A percentile compares a stretch with the other conserved stretches of the same genome.
Conservation (phyloP, 805 yeast species). For the Myxozyma melibiosi region DNA sequence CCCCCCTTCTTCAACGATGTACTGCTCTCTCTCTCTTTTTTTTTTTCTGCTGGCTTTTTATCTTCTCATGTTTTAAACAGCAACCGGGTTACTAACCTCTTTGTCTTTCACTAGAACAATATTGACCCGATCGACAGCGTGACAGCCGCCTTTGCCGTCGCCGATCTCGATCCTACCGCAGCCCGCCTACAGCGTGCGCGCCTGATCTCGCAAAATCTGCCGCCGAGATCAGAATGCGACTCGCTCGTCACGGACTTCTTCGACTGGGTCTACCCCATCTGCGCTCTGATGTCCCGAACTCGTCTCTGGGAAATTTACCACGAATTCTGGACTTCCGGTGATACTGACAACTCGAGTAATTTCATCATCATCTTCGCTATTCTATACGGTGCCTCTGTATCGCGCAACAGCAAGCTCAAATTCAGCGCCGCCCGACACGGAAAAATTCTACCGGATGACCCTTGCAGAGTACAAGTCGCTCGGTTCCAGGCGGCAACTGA, state of each 20-base stretch:
- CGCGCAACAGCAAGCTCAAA: constrained; percentile 7
- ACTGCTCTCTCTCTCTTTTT: background rate
- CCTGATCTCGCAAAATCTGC: constrained; percentile 3
- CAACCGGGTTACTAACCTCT: too few relatives aligned
- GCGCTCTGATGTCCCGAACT: constrained; percentile 9
- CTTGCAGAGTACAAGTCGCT: background rate
- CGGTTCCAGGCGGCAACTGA: background rate
- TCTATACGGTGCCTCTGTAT: constrained; percentile 15
- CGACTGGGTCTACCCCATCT: constrained; percentile 20
- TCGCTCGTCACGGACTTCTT: constrained; percentile 12
- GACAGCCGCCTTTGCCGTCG: background rate
- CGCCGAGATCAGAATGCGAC: constrained; percentile 13
- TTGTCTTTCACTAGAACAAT: too few relatives aligned
- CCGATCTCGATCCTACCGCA: background rate
- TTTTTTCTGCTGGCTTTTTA: too few relatives aligned
- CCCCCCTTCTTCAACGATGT: constrained; percentile 21
- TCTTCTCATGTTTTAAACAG: background rate
- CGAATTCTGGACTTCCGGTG: constrained; percentile 12
- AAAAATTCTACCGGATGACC: background rate
- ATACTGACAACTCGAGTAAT: background rate
- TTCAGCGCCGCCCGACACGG: constrained; percentile 3
- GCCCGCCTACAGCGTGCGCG: background rate
- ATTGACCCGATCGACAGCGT: background rate
- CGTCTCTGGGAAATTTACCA: background rate
- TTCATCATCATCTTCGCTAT: constrained; percentile 8